Percentiles rank a stretch among this genome's conserved stretches.
Evolutionary conservation across 345 rosid species (phyloP).

Genomic region (Euphorbia peplus): DNA sequence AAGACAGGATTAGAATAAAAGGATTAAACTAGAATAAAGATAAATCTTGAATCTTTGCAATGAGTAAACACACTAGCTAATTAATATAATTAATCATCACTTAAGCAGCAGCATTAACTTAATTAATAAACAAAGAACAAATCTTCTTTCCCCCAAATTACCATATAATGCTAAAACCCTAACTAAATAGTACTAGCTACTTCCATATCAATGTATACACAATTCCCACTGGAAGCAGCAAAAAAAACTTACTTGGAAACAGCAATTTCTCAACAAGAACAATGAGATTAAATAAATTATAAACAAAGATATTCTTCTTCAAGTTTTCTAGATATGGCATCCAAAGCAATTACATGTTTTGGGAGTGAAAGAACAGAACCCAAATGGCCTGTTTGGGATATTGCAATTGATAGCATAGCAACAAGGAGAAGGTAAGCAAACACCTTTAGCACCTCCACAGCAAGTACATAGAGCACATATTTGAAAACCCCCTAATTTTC

Average conservation of each 20-base stretch:
- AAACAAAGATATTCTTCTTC: conserved; percentile 50
- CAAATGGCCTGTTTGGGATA: conserved; percentile 93
- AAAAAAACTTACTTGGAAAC: too few species aligned
- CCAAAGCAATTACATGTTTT: conserved; percentile 91
- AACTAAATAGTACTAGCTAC: conserved; percentile 14
- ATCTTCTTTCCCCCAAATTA: conserved; percentile 21
- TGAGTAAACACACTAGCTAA: conserved; percentile 23
- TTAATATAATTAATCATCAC: conserved; percentile 25
- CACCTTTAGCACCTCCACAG: conserved; percentile 81
- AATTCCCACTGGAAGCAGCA: conserved; percentile 34
- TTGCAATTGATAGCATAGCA: conserved; percentile 97
- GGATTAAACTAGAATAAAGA: conserved; percentile 16
- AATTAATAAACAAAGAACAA: conserved; percentile 21
- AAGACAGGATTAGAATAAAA: background rate
- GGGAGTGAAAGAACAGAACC: conserved; percentile 96
- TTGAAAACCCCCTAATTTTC: conserved; percentile 77
- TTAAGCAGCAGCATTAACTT: conserved; percentile 10
- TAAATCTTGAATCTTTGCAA: conserved; percentile 35
- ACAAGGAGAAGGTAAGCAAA: conserved; percentile 87
- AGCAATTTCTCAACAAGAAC: conserved; percentile 31
- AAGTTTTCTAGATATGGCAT: conserved; percentile 66
- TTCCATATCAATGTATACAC: conserved; percentile 32
- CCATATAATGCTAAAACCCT: conserved; percentile 23
- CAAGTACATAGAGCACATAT: conserved; percentile 94
- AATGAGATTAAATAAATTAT: conserved; percentile 27